Evolutionary conservation across 805 yeast genomes (phyloP), one percentile per base, ranked within the genome.

Genomic region (Grigorovia transvaalensis): DNA sequence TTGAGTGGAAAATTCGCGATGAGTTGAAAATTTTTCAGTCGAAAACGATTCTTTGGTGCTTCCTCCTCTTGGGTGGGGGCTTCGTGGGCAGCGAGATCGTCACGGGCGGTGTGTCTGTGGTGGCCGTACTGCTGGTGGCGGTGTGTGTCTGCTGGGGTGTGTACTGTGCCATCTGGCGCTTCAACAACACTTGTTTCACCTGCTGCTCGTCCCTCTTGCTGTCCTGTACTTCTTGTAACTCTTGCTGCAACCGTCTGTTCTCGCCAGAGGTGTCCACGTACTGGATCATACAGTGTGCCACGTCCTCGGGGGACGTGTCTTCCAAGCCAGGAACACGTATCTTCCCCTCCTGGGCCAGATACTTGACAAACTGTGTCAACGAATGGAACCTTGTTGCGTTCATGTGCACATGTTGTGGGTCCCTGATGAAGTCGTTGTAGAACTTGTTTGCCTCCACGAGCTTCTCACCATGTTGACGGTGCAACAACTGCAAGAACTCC

Each of bases 351-450:
- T 73, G 69, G 1, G 81, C 83, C 56, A 90, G 67, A 56, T 79
- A 70, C 53, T 78, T 75, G 19, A 88, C 74, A 62, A 91, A 88
- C 44, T 79, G 76, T 0, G 88, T 77, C 47, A 93, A 68, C 1
- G 85, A 77, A 2, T 75, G 66, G 88, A 95, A 93, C 53, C 74
- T 74, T 0, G 99, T 93, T 1, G 97, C 82, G 59, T 88, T 89
- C 84, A 93, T 80, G 66, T 91, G 99, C 11, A 89, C 72, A 66
- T 93, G 98, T 52, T 86, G 80, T 60, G 80, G 80, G 64, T 91
- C 87, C 54, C 78, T 76, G 52, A 93, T 91, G 62, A 84, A 84
- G 63, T 90, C 96, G 62, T 90, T 95, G 70, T 93, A 93, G 61
- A 88, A 88, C 62, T 81, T 77, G 69, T 93, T 93, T 2, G 89